Conservation (phyloP, 331 rosid genomes). For the Ulmus americana region DNA sequence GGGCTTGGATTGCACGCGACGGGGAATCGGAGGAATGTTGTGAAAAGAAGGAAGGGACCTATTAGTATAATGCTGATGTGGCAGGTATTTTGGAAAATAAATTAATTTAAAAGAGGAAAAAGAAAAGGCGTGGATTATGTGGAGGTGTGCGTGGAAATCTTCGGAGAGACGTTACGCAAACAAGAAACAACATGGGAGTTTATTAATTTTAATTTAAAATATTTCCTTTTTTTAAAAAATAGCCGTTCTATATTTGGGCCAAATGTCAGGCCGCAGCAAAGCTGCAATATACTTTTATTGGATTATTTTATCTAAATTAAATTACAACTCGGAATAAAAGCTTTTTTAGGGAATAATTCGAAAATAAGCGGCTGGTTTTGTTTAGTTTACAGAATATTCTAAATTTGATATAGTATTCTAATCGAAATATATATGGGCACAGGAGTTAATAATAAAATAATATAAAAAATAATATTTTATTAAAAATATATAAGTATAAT, state of each 20-base stretch:
- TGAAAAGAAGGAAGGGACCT: background rate
- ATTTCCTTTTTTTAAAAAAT: background rate
- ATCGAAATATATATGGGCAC: no score
- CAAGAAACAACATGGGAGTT: constrained; percentile 20
- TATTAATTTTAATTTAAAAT: background rate
- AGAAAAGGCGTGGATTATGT: background rate
- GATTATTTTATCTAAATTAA: no score
- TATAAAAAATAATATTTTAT: no score
- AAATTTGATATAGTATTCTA: no score
- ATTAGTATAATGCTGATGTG: background rate
- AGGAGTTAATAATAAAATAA: no score
- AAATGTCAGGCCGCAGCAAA: background rate
- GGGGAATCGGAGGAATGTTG: background rate
- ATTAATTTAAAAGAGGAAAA: no score
- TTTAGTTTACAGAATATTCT: no score
- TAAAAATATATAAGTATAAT: no score
- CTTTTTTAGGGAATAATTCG: no score
- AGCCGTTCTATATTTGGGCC: constrained; percentile 10
- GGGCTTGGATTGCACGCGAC: constrained; percentile 9
- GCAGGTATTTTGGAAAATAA: background rate
- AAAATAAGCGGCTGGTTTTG: no score
- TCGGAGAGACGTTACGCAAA: constrained; percentile 35
- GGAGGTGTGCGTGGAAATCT: constrained; percentile 14
- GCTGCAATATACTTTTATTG: no score
- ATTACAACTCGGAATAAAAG: no score